These are phyloP conservation scores for Chrysanthemum seticuspe DNA, from an alignment of 129 eudicot species.

Conservation along the genomic window DNA sequence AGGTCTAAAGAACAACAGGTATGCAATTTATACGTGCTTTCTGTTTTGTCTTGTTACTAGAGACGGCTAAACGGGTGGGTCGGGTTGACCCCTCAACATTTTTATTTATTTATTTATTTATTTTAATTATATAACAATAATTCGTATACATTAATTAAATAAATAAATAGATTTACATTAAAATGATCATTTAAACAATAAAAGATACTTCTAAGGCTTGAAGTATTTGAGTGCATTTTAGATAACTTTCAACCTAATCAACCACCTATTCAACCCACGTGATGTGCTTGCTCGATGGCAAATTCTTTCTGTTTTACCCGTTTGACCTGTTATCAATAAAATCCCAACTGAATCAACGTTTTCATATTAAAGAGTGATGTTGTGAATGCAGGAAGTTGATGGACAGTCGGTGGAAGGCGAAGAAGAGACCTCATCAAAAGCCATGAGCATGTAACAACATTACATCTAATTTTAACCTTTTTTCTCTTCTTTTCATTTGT, in stretches of 20 bases:
- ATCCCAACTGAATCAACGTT: not conserved
- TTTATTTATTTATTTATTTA: no score
- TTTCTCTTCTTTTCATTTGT: conserved; percentile 16
- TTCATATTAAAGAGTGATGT: not conserved
- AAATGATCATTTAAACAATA: no score
- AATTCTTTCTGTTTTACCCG: not conserved
- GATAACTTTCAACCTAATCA: no score
- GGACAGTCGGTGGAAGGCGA: conserved; percentile 46
- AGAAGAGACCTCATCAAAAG: conserved; percentile 66
- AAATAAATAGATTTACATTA: no score
- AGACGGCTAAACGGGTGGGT: not conserved
- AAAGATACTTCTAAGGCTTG: no score
- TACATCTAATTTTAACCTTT: conserved; percentile 19
- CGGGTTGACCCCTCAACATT: not conserved
- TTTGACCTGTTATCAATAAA: not conserved
- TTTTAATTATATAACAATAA: no score
- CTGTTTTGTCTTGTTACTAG: not conserved
- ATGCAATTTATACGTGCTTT: conserved; percentile 14
- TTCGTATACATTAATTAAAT: no score
- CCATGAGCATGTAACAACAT: conserved; percentile 70
- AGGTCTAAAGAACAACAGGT: conserved; percentile 49
- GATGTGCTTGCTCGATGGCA: not conserved
- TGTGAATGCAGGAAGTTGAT: conserved; percentile 48
- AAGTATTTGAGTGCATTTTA: no score
- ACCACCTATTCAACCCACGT: not conserved